These are phyloP conservation scores for Ceratocystis cacaofunesta DNA, from an alignment of 2,329 filamentous ascomycete species.

Conservation along the genomic window DNA sequence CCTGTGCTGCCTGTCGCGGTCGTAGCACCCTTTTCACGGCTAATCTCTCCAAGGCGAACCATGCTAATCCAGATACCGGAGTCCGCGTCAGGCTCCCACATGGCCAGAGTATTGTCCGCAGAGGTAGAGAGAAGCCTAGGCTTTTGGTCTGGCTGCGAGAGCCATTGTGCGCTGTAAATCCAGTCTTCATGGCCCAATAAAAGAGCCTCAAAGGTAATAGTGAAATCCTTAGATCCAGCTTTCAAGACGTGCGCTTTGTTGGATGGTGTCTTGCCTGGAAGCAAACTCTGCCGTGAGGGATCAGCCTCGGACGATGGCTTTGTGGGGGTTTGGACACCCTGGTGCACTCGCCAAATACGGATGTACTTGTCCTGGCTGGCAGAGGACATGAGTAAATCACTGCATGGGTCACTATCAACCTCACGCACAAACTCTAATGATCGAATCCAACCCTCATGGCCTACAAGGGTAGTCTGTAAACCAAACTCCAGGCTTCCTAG, in stretches of 20 bases:
- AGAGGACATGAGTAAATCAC: constrained; percentile 72
- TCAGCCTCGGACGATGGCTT: constrained; percentile 39
- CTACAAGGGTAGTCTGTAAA: constrained; percentile 61
- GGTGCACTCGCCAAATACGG: constrained; percentile 75
- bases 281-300: constrained; percentile 40
- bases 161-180: constrained; percentile 84
- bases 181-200: constrained; percentile 94
- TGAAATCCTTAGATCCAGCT: constrained; percentile 47
- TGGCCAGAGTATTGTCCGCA: constrained; percentile 83
- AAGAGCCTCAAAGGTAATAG: constrained; percentile 82
- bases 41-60: constrained; percentile 81
- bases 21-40: constrained; percentile 84
- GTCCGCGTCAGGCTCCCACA: constrained; percentile 73
- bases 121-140: constrained; percentile 75
- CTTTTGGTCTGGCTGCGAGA: constrained; percentile 28
- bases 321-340: constrained; percentile 49
- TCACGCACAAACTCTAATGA: constrained; percentile 60
- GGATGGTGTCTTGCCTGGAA: constrained; percentile 57
- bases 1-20: constrained; percentile 92
- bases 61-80: constrained; percentile 87
- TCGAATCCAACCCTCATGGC: constrained; percentile 90
- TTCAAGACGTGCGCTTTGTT: constrained; percentile 78
- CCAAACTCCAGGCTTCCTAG: constrained; percentile 39
- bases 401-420: constrained; percentile 26
- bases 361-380: constrained; percentile 97